Conservation (phyloP, 495 filamentous ascomycete genomes). For the Bryoglossum gracile region DNA sequence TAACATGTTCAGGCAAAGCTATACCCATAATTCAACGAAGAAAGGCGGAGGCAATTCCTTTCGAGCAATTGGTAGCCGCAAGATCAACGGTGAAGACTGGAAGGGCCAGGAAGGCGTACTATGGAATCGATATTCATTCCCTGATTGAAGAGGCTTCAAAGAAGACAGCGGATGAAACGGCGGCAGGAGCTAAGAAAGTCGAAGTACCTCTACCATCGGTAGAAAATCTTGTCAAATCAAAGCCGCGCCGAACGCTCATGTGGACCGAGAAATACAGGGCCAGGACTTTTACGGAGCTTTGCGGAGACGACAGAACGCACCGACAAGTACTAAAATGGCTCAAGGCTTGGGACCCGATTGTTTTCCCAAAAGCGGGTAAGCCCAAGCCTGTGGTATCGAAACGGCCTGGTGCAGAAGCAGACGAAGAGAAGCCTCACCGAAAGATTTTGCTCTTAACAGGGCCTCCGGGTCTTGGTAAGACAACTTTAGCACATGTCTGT, state of each 20-base stretch:
- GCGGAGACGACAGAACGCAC: slow-evolving; percentile 92
- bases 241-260: slow-evolving; percentile 45
- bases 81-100: slow-evolving; percentile 62
- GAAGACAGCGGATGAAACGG: slow-evolving; percentile 29
- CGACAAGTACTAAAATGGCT: slow-evolving; percentile 87
- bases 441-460: slow-evolving; percentile 89
- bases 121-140: slow-evolving; percentile 82
- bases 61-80: slow-evolving; percentile 59
- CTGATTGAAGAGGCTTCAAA: slow-evolving; percentile 63
- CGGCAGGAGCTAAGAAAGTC: slow-evolving; percentile 18
- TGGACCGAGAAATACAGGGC: slow-evolving; percentile 94
- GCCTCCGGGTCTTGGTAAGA: slow-evolving; percentile 90
- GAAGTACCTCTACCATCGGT: slow-evolving; percentile 31
- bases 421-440: slow-evolving; percentile 62
- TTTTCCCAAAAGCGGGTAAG: slow-evolving; percentile 68
- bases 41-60: slow-evolving; percentile 43
- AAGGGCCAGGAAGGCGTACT: slow-evolving; percentile 74
- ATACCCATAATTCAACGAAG: slow-evolving; percentile 48
- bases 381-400: slow-evolving; percentile 35
- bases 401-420: slow-evolving; percentile 34
- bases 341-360: slow-evolving; percentile 86
- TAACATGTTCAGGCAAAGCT: slow-evolving; percentile 59
- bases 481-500: slow-evolving; percentile 92
- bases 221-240: slow-evolving; percentile 32
- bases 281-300: slow-evolving; percentile 81